These are phyloP conservation scores for Stylosanthes scabra DNA, from an alignment of 331 rosid genomes.

Conservation along the genomic window DNA sequence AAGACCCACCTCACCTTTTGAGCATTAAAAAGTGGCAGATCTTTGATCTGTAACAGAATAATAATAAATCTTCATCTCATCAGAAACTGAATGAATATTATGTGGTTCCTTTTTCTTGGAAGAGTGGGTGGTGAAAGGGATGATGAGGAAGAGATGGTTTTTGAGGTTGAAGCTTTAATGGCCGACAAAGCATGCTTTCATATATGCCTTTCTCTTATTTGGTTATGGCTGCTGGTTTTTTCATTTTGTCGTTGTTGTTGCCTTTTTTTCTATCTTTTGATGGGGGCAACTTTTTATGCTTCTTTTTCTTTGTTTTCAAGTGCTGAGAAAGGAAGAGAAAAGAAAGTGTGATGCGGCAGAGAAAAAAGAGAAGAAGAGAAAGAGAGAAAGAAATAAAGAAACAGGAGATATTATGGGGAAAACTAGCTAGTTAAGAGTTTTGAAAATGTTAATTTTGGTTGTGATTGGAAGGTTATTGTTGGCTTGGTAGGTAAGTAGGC, in stretches of 20 bases:
- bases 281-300: background rate
- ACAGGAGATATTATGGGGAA: no score
- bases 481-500: constrained; percentile 29
- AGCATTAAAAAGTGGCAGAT: constrained; percentile 59
- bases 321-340: constrained; percentile 33
- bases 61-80: no score
- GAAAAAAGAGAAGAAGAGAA: background rate
- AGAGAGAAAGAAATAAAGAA: no score
- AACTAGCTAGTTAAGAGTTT: no score
- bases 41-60: constrained; percentile 47
- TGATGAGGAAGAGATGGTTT: constrained; percentile 40
- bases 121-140: constrained; percentile 17
- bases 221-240: background rate
- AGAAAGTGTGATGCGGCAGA: constrained; percentile 39
- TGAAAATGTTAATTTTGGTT: background rate
- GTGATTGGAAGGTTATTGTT: background rate
- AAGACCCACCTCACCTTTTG: constrained; percentile 33
- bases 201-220: constrained; percentile 28
- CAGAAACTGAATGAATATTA: constrained; percentile 48
- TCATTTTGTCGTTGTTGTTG: constrained; percentile 11
- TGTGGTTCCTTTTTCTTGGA: background rate
- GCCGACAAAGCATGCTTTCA: constrained; percentile 85
- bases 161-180: constrained; percentile 56
- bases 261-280: no score
- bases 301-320: constrained; percentile 24